phyloP scores from a whole-genome alignment of 129 eudicot genomes.

The Cynara cardunculus region DNA sequence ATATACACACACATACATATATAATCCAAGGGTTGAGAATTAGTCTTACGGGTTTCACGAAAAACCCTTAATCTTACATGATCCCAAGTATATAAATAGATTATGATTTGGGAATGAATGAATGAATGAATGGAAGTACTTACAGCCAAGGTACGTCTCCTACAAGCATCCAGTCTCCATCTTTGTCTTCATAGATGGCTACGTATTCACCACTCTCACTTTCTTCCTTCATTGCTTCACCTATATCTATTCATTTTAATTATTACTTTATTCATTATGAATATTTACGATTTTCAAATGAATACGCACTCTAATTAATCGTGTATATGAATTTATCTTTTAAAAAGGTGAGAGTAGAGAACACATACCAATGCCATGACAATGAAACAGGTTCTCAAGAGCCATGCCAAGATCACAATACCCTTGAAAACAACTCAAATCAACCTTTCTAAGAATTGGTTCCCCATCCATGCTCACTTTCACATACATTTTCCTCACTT shows the following conservation, averaged over 20 bases:
- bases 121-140: conserved; percentile 11
- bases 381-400: conserved; percentile 64
- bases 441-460: conserved; percentile 71
- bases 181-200: conserved; percentile 92
- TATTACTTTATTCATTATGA: no score
- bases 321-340: no score
- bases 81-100: conserved; percentile 11
- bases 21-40: no score
- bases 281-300: no score
- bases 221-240: conserved; percentile 52
- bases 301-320: no score
- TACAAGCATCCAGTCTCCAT: conserved; percentile 89
- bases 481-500: conserved; percentile 43
- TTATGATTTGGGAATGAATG: not conserved
- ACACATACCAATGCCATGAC: conserved; percentile 48
- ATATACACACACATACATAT: no score
- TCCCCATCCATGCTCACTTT: conserved; percentile 95
- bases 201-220: conserved; percentile 56
- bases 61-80: no score
- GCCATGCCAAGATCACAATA: conserved; percentile 51
- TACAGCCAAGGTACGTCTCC: conserved; percentile 89
- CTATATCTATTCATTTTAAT: conserved; percentile 4
- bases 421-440: conserved; percentile 47
- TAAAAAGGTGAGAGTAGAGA: no score
- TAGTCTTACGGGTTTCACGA: no score